Evolutionary conservation across 164 flowering plant species (phyloP).

Genomic region (Buxus sempervirens): DNA sequence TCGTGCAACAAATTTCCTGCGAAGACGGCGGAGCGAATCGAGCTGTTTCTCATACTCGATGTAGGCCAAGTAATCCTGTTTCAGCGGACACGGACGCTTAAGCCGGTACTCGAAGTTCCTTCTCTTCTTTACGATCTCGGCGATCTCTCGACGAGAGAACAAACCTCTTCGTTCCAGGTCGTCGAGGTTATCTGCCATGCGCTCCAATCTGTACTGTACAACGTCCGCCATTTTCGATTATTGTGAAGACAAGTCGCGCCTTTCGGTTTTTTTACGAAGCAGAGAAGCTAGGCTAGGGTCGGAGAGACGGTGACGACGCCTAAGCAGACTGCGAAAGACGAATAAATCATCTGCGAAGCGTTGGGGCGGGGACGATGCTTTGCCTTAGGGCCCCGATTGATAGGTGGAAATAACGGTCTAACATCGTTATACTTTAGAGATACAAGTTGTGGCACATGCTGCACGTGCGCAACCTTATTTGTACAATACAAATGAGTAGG

Average conservation of each 20-base stretch:
- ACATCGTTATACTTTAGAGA: too few species aligned
- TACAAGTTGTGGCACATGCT: too few species aligned
- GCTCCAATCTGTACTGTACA: conserved; percentile 78
- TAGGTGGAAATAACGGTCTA: too few species aligned
- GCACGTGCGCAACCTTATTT: too few species aligned
- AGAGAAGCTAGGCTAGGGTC: too few species aligned
- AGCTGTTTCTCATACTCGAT: conserved; percentile 79
- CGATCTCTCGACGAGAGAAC: conserved; percentile 56
- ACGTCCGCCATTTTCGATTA: conserved; percentile 75
- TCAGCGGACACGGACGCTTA: conserved; percentile 75
- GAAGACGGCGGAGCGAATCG: conserved; percentile 59
- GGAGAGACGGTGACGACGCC: too few species aligned
- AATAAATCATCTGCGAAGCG: too few species aligned
- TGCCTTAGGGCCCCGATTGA: too few species aligned
- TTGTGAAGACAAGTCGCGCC: not conserved
- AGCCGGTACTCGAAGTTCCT: conserved; percentile 83
- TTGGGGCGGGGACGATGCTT: too few species aligned
- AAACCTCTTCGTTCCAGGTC: conserved; percentile 69
- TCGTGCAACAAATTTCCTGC: conserved; percentile 42
- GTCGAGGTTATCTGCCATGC: conserved; percentile 74
- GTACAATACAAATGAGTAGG: too few species aligned
- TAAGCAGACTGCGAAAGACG: too few species aligned
- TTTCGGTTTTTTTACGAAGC: too few species aligned
- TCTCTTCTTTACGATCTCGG: conserved; percentile 68
- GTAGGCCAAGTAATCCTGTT: conserved; percentile 72